Conservation (phyloP, 495 filamentous ascomycete genomes). For the Lepidopterella palustris region DNA sequence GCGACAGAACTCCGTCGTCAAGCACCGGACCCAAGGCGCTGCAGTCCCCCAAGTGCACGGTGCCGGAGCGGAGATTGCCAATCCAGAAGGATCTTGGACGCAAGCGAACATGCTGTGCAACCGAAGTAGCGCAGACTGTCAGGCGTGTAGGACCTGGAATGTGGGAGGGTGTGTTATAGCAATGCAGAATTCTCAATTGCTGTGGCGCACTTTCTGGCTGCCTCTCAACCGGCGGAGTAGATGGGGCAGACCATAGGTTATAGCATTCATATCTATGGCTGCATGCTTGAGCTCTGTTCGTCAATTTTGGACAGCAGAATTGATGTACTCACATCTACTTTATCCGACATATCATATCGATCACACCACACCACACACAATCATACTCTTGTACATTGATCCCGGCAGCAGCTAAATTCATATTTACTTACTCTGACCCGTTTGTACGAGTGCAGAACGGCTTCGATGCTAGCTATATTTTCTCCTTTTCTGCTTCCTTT, state of each 20-base stretch:
- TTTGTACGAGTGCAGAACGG: not conserved
- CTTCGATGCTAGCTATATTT: not conserved
- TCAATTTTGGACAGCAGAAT: not conserved
- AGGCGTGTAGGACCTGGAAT: slow-evolving; percentile 50
- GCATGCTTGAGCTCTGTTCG: not conserved
- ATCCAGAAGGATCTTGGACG: slow-evolving; percentile 40
- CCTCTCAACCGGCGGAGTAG: not conserved
- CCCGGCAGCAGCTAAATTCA: not conserved
- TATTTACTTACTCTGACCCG: not conserved
- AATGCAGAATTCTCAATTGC: not conserved
- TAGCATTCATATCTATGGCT: not conserved
- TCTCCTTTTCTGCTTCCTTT: not conserved
- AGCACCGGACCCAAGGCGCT: slow-evolving; percentile 19
- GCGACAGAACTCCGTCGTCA: slow-evolving; percentile 16
- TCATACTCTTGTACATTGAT: not conserved
- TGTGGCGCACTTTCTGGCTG: not conserved
- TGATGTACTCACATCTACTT: not conserved
- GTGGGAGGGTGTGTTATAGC: slow-evolving; percentile 51
- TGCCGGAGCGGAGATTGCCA: slow-evolving; percentile 32
- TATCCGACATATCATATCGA: not conserved
- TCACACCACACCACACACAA: not conserved
- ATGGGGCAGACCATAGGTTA: not conserved
- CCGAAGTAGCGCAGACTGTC: slow-evolving; percentile 40
- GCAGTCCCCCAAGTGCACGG: slow-evolving; percentile 37
- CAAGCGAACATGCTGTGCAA: slow-evolving; percentile 59